These are phyloP conservation scores for Arachis hypogaea DNA, from an alignment of 306 rosid genomes.

Conservation along the genomic window DNA sequence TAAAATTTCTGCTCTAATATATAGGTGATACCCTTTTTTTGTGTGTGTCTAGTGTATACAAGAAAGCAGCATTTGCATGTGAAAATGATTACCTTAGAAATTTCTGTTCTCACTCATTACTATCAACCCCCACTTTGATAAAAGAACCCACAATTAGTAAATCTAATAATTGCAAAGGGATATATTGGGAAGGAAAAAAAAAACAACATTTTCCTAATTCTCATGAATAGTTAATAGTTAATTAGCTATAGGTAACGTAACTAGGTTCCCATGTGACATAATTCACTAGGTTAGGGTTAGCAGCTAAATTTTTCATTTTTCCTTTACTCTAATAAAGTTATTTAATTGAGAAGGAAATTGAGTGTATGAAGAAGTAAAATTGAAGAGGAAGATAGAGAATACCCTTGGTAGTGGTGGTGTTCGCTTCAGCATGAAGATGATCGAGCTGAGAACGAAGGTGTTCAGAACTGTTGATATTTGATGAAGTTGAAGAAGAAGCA, in stretches of 20 bases:
- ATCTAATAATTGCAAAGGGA: neutral
- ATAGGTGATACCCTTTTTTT: too few relatives aligned
- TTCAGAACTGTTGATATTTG: constrained; percentile 46
- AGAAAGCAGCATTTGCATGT: neutral
- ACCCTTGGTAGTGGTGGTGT: constrained; percentile 75
- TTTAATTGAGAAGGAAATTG: too few relatives aligned
- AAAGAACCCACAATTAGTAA: neutral
- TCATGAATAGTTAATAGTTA: too few relatives aligned
- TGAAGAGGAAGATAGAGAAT: neutral
- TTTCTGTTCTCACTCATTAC: neutral
- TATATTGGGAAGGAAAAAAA: neutral
- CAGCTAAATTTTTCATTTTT: neutral
- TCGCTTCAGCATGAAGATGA: constrained; percentile 78
- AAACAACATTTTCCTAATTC: neutral
- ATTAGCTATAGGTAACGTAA: too few relatives aligned
- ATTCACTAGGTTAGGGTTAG: neutral
- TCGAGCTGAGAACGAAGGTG: constrained; percentile 72
- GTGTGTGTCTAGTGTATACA: too few relatives aligned
- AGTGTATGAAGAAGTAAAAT: too few relatives aligned
- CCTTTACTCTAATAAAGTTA: too few relatives aligned
- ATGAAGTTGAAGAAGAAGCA: constrained; percentile 53
- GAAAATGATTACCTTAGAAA: neutral
- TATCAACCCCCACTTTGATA: neutral
- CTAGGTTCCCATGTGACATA: neutral
- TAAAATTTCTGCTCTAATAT: neutral